Base-by-base conservation (phyloP, 192 early-diverging fungal species). In the Linnemannia exigua region DNA sequence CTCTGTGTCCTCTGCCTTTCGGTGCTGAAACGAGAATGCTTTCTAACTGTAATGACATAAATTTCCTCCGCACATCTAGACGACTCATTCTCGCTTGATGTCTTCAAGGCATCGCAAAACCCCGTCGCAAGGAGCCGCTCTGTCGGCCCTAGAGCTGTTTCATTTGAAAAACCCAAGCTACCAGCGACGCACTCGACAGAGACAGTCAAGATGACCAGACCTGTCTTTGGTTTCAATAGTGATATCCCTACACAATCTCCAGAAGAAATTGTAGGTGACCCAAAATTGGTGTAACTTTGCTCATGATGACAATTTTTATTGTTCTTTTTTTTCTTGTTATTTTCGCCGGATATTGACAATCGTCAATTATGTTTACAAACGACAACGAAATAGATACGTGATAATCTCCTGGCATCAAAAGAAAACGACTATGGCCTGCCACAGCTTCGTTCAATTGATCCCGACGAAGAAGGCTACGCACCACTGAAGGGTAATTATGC, bases 211-310 rank as follows among this genome's bases (percentile, higher is more conserved):
- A 1, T 52, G 19, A 66, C 35, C n/a, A 51, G 44, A 15, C 69
- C 80, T 6, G 44, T 47, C 37, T 81, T 76, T 71, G 80, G 80
- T 11, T 71, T 71, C 20, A 81, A 52, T 15, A 75, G 50, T 48
- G 68, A 75, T 70, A 76, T 81, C 33, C 80, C 81, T 38, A 73
- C 74, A 6, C 81, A 82, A 33, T 81, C 80, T 15, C 63, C 67
- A 1, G 80, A 81, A 48, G 80, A 81, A 37, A 75, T 81, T 17
- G 80, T 81, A 76, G 11, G 79, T 38, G 8, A 54, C n/a, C 0
- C 37, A 28, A n/a, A 5, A 2, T 69, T 71, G 37, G 70, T 17
- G 16, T 54, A 7, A 20, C 28, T 11, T 4, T 54, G 31, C 5
- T 3, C 3, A 44, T 9, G 9, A 9, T 9, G 41, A 44, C 41